These are phyloP conservation scores for Diophrys sp. DNA, from an alignment of 73 alveolate species.

Conservation along the genomic window DNA sequence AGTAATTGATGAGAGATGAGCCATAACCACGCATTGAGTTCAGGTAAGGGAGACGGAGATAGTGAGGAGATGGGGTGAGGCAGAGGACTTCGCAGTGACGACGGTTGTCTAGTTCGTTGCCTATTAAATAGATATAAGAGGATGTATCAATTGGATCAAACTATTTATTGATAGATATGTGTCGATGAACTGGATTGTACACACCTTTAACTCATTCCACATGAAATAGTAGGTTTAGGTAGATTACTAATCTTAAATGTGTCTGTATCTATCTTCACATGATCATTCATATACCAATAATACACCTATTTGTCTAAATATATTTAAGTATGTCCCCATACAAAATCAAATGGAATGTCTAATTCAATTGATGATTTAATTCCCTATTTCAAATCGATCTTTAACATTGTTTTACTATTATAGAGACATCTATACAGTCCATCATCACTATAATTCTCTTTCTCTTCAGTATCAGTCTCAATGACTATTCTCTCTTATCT, in stretches of 20 bases:
- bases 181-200: too few relatives aligned
- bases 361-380: not conserved
- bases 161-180: too few relatives aligned
- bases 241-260: not conserved
- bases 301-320: not conserved
- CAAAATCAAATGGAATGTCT: not conserved
- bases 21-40: not conserved
- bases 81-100: not conserved
- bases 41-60: not conserved
- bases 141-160: too few relatives aligned
- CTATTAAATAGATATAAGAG: not conserved
- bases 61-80: not conserved
- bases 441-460: too few relatives aligned
- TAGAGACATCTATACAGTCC: not conserved
- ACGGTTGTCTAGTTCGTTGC: not conserved
- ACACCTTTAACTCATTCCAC: not conserved
- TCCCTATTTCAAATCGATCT: not conserved
- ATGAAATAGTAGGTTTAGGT: not conserved
- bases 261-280: not conserved
- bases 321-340: not conserved
- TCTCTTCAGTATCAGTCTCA: too few relatives aligned
- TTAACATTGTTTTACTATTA: not conserved
- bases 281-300: not conserved
- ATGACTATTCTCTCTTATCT: not conserved
- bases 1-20: not conserved